These are phyloP conservation scores for Phytomonas sp. DNA, from an alignment of 208 protist genomes.

Conservation along the genomic window DNA sequence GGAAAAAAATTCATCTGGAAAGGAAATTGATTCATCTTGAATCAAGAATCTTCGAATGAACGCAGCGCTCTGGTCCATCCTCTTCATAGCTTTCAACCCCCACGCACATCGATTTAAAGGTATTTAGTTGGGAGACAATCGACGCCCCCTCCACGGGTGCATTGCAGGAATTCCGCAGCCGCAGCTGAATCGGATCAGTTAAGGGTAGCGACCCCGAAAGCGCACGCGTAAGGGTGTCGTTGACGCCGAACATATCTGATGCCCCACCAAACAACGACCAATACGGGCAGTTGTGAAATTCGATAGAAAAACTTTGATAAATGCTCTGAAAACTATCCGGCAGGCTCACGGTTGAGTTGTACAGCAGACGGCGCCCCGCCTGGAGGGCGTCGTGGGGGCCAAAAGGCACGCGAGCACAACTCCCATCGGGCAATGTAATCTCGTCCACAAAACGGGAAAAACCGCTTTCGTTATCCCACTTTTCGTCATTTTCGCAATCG, in stretches of 20 bases:
- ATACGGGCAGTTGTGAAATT: conserved; percentile 15
- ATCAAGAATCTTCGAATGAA: conserved; percentile 49
- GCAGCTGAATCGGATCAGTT: conserved; percentile 17
- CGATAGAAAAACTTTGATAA: conserved; percentile 25
- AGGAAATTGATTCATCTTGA: conserved; percentile 17
- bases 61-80: conserved; percentile 60
- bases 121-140: conserved; percentile 65
- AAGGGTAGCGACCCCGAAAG: conserved; percentile 19
- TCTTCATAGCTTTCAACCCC: conserved; percentile 52
- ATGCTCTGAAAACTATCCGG: conserved; percentile 20
- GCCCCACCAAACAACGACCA: conserved; percentile 41
- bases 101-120: conserved; percentile 74
- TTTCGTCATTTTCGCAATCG: not conserved
- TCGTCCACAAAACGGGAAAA: conserved; percentile 7
- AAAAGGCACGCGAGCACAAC: conserved; percentile 3
- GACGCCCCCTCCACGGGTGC: conserved; percentile 48
- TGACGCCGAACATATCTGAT: conserved; percentile 14
- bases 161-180: conserved; percentile 23
- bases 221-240: conserved; percentile 17
- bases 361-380: conserved; percentile 15
- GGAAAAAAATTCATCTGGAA: not conserved
- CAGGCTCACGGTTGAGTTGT: conserved; percentile 17
- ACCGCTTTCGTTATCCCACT: not conserved
- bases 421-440: conserved; percentile 47
- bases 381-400: not conserved